Percentiles rank a stretch among this genome's conserved stretches.
Conservation (phyloP, 192 early-diverging fungal species). For the Gonapodya prolifera region DNA sequence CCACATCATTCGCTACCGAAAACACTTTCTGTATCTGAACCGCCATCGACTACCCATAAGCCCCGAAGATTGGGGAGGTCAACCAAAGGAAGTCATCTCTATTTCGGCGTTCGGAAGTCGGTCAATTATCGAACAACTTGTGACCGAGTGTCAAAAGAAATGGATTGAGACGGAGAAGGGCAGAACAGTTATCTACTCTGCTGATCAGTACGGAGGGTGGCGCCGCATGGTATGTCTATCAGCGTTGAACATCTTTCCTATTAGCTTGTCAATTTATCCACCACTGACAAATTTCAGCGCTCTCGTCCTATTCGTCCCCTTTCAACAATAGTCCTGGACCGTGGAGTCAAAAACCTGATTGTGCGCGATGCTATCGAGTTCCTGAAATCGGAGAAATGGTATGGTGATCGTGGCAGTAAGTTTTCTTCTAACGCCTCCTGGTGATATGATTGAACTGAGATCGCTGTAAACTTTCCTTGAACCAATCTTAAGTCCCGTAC, state of each 20-base stretch:
- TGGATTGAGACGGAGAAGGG: constrained; percentile 44
- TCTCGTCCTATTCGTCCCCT: constrained; percentile 32
- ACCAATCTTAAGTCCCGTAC: not conserved
- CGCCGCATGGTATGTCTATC: constrained; percentile 20
- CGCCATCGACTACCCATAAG: constrained; percentile 12
- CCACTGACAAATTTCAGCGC: not conserved
- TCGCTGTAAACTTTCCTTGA: not conserved
- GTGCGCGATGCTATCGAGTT: constrained; percentile 33
- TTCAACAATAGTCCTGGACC: constrained; percentile 32
- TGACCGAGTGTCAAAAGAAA: constrained; percentile 31
- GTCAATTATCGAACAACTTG: constrained; percentile 28
- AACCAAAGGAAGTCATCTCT: constrained; percentile 26
- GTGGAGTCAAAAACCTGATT: constrained; percentile 13
- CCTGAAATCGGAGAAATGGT: constrained; percentile 42
- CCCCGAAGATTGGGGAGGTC: constrained; percentile 31
- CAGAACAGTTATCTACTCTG: constrained; percentile 48
- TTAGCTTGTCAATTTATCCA: too few relatives aligned
- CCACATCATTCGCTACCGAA: constrained; percentile 37
- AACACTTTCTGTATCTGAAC: constrained; percentile 31
- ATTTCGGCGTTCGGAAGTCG: not conserved
- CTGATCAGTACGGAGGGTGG: constrained; percentile 60
- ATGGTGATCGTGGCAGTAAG: constrained; percentile 24
- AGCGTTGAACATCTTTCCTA: too few relatives aligned
- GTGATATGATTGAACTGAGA: too few relatives aligned
- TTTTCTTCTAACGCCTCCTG: too few relatives aligned